A percentile compares a stretch with the other conserved stretches of the same genome.
Conservation (phyloP, 2,329 filamentous ascomycete species). For the Penicillium sp. region DNA sequence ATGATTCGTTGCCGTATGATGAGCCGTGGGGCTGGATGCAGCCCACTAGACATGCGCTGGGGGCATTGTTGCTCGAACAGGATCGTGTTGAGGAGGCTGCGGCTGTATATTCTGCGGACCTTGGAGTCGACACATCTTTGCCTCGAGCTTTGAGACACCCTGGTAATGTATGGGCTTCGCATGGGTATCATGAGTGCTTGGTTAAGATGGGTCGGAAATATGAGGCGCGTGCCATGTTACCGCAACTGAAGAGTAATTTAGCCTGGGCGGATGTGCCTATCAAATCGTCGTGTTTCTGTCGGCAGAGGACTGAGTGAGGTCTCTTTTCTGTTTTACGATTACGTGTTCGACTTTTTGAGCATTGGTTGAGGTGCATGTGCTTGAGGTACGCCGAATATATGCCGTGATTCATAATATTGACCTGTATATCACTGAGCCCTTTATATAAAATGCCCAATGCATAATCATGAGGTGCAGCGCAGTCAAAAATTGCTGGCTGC, state of each 20-base stretch:
- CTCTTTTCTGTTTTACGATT: neutral
- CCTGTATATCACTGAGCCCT: neutral
- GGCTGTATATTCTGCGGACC: constrained; percentile 52
- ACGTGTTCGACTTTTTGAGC: neutral
- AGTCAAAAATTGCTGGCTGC: neutral
- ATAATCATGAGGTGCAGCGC: too few species aligned
- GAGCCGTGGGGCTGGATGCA: constrained; percentile 79
- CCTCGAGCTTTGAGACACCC: constrained; percentile 60
- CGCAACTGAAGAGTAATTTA: constrained; percentile 45
- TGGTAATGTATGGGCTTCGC: constrained; percentile 66
- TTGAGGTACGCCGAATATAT: neutral
- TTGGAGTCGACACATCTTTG: constrained; percentile 51
- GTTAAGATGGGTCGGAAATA: constrained; percentile 42
- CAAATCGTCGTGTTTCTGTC: constrained; percentile 53
- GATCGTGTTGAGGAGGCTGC: constrained; percentile 48
- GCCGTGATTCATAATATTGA: neutral
- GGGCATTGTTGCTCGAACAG: constrained; percentile 61
- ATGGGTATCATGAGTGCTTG: constrained; percentile 64
- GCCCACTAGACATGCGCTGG: constrained; percentile 61
- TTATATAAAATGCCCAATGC: too few species aligned
- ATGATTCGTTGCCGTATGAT: constrained; percentile 59
- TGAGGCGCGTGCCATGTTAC: constrained; percentile 42
- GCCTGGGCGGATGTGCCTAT: constrained; percentile 54
- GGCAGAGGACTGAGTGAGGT: constrained; percentile 12
- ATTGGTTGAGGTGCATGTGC: neutral